Percentiles rank a stretch among this genome's conserved stretches.
phyloP scores from a whole-genome alignment of 176 grass and related monocot genomes.

The Bonia amplexicaulis region DNA sequence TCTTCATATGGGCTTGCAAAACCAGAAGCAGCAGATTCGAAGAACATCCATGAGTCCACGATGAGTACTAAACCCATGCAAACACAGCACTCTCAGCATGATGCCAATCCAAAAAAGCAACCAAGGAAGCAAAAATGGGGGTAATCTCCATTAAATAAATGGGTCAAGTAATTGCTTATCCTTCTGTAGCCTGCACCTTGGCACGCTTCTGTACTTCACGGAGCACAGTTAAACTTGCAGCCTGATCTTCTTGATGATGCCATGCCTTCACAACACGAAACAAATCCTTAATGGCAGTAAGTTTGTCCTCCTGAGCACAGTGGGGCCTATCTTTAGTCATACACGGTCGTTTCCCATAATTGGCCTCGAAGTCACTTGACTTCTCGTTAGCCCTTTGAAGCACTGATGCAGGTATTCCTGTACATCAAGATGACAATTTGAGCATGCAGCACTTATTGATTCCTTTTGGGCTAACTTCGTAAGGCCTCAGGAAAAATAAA shows the following conservation, averaged over 20 bases:
- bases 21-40: neutral
- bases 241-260: slow-evolving; percentile 27
- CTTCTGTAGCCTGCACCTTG: slow-evolving; percentile 32
- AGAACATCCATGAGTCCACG: neutral
- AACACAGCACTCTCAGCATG: neutral
- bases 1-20: neutral
- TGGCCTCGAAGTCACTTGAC: slow-evolving; percentile 75
- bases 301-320: slow-evolving; percentile 17
- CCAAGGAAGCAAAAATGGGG: neutral
- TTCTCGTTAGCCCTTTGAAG: slow-evolving; percentile 74
- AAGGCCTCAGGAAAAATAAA: neutral
- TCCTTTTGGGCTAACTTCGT: neutral
- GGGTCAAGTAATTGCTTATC: slow-evolving; percentile 18
- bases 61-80: neutral
- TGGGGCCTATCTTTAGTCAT: slow-evolving; percentile 15
- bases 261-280: slow-evolving; percentile 29
- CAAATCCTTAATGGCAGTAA: slow-evolving; percentile 49
- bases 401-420: slow-evolving; percentile 78
- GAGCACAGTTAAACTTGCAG: slow-evolving; percentile 38
- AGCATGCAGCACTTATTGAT: neutral
- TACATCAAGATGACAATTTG: slow-evolving; percentile 19
- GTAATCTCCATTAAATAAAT: neutral
- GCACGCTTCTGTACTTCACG: slow-evolving; percentile 50
- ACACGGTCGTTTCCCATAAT: slow-evolving; percentile 40
- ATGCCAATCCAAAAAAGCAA: neutral